A percentile compares a stretch with the other conserved stretches of the same genome.
These are phyloP conservation scores for Tremellales sp. DNA, from an alignment of 1,284 basidiomycete genomes.

Conservation along the genomic window DNA sequence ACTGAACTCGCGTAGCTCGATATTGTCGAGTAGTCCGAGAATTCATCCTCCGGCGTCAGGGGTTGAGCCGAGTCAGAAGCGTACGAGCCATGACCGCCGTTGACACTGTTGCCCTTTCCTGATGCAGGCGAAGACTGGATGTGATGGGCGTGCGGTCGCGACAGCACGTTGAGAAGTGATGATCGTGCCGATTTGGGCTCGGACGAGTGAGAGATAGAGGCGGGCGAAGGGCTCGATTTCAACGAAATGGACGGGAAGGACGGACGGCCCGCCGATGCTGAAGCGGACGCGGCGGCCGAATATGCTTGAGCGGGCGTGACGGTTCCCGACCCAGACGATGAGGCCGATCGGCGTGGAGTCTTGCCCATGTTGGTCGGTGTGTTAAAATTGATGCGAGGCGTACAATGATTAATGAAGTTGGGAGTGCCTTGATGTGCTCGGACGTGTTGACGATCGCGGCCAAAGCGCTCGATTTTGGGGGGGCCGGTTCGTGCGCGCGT, in stretches of 20 bases:
- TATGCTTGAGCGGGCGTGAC: too few relatives aligned
- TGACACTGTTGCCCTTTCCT: too few relatives aligned
- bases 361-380: not conserved
- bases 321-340: too few relatives aligned
- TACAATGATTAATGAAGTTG: too few relatives aligned
- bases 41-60: slow-evolving; percentile 27
- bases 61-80: slow-evolving; percentile 7
- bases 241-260: slow-evolving; percentile 13
- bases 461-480: too few relatives aligned
- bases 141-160: slow-evolving; percentile 23
- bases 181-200: slow-evolving; percentile 22
- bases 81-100: too few relatives aligned
- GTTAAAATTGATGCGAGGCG: too few relatives aligned
- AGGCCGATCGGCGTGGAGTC: not conserved
- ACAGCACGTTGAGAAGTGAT: slow-evolving; percentile 35
- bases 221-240: slow-evolving; percentile 3
- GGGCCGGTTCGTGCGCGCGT: too few relatives aligned
- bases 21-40: slow-evolving; percentile 37
- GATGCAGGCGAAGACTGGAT: slow-evolving; percentile 10
- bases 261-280: slow-evolving; percentile 1
- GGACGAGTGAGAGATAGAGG: slow-evolving; percentile 4
- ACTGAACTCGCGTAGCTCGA: slow-evolving; percentile 34
- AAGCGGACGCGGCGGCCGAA: not conserved
- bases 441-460: too few relatives aligned
- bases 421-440: too few relatives aligned